Percentiles rank a stretch among this genome's conserved stretches.
Conservation (phyloP, 2,329 filamentous ascomycete species). For the Fusarium sp. region DNA sequence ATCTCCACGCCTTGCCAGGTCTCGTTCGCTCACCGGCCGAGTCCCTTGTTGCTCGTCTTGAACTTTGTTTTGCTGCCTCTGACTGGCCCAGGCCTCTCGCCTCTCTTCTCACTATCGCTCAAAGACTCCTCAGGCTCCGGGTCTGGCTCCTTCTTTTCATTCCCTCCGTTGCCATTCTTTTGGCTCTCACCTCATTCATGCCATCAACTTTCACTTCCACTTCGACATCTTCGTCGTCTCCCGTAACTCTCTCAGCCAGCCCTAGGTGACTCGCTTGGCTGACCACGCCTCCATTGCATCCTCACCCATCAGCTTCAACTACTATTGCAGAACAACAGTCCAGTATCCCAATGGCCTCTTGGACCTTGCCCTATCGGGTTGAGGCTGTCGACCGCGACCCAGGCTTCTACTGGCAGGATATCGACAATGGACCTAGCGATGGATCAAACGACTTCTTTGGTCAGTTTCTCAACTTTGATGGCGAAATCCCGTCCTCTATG, state of each 20-base stretch:
- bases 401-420: constrained; percentile 48
- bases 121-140: constrained; percentile 10
- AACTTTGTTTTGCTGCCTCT: constrained; percentile 39
- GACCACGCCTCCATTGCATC: constrained; percentile 16
- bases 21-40: constrained; percentile 35
- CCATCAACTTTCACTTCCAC: constrained; percentile 29
- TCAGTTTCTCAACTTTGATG: constrained; percentile 50
- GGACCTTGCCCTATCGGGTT: constrained; percentile 47
- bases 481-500: constrained; percentile 36
- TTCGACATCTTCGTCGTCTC: constrained; percentile 27
- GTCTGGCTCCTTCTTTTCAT: constrained; percentile 28
- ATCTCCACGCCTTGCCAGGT: constrained; percentile 32
- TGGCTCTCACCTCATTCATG: constrained; percentile 32
- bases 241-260: constrained; percentile 26
- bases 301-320: constrained; percentile 10
- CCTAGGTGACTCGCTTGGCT: constrained; percentile 35
- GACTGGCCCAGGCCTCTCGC: constrained; percentile 31
- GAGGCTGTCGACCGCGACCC: constrained; percentile 47
- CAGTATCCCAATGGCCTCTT: constrained; percentile 46
- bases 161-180: constrained; percentile 26
- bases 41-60: constrained; percentile 34
- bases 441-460: constrained; percentile 47
- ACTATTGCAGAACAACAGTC: constrained; percentile 4
- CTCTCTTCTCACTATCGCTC: constrained; percentile 33
- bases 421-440: constrained; percentile 43